Base-by-base conservation (phyloP, 371 early-diverging fungal genomes). In the Encephalitozoon intestinalis region DNA sequence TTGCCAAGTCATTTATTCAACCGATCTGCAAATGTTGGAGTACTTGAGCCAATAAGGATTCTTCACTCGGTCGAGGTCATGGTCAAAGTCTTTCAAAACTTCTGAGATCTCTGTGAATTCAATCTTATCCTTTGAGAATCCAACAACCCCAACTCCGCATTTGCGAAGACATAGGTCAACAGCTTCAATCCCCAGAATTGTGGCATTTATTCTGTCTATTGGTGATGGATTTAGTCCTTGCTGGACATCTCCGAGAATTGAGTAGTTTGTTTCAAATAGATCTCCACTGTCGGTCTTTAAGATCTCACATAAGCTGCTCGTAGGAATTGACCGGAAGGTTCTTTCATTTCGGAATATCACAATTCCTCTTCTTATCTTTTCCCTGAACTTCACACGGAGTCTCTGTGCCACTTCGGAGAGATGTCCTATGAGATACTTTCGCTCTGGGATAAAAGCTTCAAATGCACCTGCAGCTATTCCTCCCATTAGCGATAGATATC, bases 201-300 rank as follows among this genome's bases (percentile, higher is more conserved):
- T 90, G 8, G 94, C 94, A 37, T 92, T 89, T 72, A 94, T 89
- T 68, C 98, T 90, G 84, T 97, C 98, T 67, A 94, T 84, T 4
- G 98, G 96, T 9, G 91, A 89, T 7, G 98, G 94, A 15, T 90
- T 89, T 49, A 90, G 91, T 67, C 98, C 98, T 84, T 94, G 94
- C 84, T 96, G 96, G 67, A 95, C 86, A 79, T 95, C 94, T 11
- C 98, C 96, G 43, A 97, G 86, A 9, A 94, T 90, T 21, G 93
- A 89, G 12, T 92, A 92, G 49, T 92, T 89, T 0, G 93, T 90
- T 79, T 92, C 92, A 85, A 92, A 97, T 78, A 91, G 86, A 2
- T 89, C 89, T 34, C 88, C 86, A 31, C 93, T 91, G 85, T 97
- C 98, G n/a, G 92, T 90, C 75, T 90, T 88, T 78, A 95, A 84